These are phyloP conservation scores for Hygrophoropsis aurantiaca DNA, from an alignment of 768 basidiomycete species.

Conservation along the genomic window DNA sequence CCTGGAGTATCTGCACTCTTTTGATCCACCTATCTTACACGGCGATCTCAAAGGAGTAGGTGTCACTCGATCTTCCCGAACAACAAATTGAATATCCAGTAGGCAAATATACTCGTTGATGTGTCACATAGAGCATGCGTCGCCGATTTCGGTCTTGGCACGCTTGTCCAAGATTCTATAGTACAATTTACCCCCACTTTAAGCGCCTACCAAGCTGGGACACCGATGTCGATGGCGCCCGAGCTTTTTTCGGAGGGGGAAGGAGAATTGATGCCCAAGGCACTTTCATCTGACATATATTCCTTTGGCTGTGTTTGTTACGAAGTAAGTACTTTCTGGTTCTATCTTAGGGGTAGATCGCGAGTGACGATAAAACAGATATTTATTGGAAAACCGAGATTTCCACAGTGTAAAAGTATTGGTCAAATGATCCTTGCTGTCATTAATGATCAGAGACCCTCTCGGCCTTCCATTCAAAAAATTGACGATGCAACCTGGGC, in stretches of 20 bases:
- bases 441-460: too few species aligned
- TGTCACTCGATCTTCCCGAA: not conserved
- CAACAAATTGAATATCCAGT: slow-evolving; percentile 6
- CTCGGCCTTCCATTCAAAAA: too few species aligned
- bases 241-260: slow-evolving; percentile 16
- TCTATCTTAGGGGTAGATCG: not conserved
- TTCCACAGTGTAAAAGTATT: not conserved
- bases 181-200: slow-evolving; percentile 5
- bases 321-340: slow-evolving; percentile 23
- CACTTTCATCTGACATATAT: slow-evolving; percentile 32
- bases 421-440: not conserved
- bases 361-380: not conserved
- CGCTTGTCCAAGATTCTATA: slow-evolving; percentile 4
- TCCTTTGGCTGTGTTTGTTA: slow-evolving; percentile 33
- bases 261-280: not conserved
- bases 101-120: slow-evolving; percentile 14
- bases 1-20: slow-evolving; percentile 13
- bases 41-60: slow-evolving; percentile 20
- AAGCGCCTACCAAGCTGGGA: slow-evolving; percentile 1
- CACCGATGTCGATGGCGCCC: slow-evolving; percentile 10
- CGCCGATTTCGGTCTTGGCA: slow-evolving; percentile 10
- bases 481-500: slow-evolving; percentile 39
- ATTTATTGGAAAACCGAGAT: not conserved
- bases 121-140: slow-evolving; percentile 9
- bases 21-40: slow-evolving; percentile 9